phyloP scores from a whole-genome alignment of 2,329 filamentous ascomycete genomes.

The Chaetomium sp. region DNA sequence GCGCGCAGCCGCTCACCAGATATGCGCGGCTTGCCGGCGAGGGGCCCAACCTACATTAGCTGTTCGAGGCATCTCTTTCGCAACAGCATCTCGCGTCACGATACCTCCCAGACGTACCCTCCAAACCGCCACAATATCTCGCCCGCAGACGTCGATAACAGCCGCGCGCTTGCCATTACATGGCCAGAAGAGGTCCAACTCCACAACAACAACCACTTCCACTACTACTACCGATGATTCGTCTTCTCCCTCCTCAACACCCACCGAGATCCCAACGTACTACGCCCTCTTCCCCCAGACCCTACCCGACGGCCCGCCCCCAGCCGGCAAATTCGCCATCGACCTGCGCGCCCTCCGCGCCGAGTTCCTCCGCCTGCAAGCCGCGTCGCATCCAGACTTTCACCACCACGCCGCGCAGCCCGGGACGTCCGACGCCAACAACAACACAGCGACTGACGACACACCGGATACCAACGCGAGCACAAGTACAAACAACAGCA shows the following conservation, averaged over 20 bases:
- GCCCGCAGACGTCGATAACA: background rate
- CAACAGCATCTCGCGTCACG: background rate
- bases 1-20: constrained; percentile 10
- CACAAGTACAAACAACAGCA: constrained; percentile 1
- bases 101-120: background rate
- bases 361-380: constrained; percentile 84
- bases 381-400: constrained; percentile 67
- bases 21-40: constrained; percentile 19
- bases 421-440: background rate
- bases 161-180: background rate
- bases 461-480: no score
- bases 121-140: background rate
- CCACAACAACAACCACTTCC: constrained; percentile 5
- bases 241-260: background rate
- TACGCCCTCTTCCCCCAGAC: constrained; percentile 86
- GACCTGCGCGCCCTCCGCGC: constrained; percentile 63
- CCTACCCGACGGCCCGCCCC: constrained; percentile 71
- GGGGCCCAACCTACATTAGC: background rate
- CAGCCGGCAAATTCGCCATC: constrained; percentile 67
- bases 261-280: constrained; percentile 34
- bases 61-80: background rate
- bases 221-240: background rate
- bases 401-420: constrained; percentile 30
- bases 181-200: background rate
- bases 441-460: background rate